Conservation (phyloP, 495 filamentous ascomycete genomes). For the Elaphomyces granulatus region DNA sequence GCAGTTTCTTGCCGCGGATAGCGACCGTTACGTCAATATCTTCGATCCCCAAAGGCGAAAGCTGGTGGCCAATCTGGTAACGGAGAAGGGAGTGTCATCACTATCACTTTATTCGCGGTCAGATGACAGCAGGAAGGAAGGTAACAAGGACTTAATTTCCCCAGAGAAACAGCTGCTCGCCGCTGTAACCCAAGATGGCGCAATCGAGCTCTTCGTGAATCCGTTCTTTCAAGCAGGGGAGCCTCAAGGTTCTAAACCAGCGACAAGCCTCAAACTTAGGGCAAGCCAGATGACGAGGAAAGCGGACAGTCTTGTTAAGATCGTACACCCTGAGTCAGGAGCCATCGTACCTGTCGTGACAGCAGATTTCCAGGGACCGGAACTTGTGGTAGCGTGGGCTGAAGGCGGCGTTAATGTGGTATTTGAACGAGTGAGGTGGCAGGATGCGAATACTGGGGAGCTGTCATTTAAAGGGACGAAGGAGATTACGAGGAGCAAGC, state of each 20-base stretch:
- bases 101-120: conserved; percentile 19
- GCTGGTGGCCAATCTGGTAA: conserved; percentile 36
- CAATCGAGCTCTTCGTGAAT: conserved; percentile 41
- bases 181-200: conserved; percentile 39
- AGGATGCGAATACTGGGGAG: conserved; percentile 33
- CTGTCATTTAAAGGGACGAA: conserved; percentile 32
- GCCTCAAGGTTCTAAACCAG: conserved; percentile 13
- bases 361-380: conserved; percentile 32
- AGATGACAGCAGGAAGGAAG: conserved; percentile 1
- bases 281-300: conserved; percentile 36
- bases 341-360: conserved; percentile 32
- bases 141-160: conserved; percentile 5
- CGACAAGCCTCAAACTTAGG: conserved; percentile 29
- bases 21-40: conserved; percentile 41
- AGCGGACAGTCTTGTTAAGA: conserved; percentile 34
- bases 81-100: conserved; percentile 35
- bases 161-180: conserved; percentile 32
- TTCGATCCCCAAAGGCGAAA: conserved; percentile 32
- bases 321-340: conserved; percentile 34
- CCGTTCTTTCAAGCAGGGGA: conserved; percentile 32
- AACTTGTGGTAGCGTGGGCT: conserved; percentile 37
- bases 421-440: conserved; percentile 40
- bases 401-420: conserved; percentile 42
- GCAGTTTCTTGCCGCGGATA: conserved; percentile 34
- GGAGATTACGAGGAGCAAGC: conserved; percentile 33